Evolutionary conservation across 305 asterid genomes (phyloP).

Genomic region (Fraxinus angustifolia): DNA sequence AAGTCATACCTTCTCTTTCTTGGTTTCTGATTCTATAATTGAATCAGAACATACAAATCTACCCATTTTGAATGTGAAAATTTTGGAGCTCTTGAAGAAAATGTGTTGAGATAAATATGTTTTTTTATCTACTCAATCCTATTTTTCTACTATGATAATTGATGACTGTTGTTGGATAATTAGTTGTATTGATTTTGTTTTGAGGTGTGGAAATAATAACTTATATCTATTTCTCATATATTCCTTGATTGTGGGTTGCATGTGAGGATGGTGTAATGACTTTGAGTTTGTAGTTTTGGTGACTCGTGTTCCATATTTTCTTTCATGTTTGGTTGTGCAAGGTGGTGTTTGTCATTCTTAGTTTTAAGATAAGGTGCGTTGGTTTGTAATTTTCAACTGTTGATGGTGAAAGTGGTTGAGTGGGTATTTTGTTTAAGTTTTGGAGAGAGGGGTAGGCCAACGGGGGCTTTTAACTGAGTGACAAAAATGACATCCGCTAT

Average conservation of each 20-base stretch:
- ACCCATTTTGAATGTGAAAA: background rate
- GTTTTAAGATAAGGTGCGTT: background rate
- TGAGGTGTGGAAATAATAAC: background rate
- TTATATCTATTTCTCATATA: background rate
- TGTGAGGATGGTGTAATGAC: background rate
- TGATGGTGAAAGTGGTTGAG: background rate
- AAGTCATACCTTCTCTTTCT: background rate
- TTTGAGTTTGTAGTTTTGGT: background rate
- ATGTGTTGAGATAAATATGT: background rate
- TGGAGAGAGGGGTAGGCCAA: background rate
- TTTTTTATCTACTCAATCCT: background rate
- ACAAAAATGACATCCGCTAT: background rate
- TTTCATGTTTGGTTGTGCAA: background rate
- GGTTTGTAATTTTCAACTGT: background rate
- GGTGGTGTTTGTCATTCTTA: background rate
- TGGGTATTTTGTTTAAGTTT: background rate
- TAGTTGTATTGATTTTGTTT: background rate
- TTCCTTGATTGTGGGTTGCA: background rate
- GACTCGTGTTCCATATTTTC: background rate
- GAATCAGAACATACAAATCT: background rate
- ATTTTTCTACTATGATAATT: background rate
- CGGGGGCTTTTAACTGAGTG: background rate
- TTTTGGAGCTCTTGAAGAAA: background rate
- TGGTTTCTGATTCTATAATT: background rate
- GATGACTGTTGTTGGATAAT: background rate